Base-by-base conservation (phyloP, 345 rosid species). In the Conringia planisiliqua region DNA sequence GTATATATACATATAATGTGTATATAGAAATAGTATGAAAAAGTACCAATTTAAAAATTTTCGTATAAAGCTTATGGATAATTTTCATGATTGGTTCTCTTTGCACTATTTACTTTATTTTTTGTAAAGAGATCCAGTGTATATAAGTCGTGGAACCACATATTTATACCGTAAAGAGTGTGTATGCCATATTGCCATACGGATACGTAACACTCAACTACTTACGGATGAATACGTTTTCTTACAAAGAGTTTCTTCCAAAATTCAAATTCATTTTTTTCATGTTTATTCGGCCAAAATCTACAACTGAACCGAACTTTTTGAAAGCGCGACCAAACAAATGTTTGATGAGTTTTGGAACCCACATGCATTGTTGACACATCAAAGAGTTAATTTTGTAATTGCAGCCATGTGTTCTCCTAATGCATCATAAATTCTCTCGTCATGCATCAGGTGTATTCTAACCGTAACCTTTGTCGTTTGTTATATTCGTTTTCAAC, bases 381-480 rank as follows among this genome's bases (percentile, higher is more conserved):
- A 38, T 60, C 17, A 26, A 43, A 56, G 62, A 56, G 62, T 30
- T n/a, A 30, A 30, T 56, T 46, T 8, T 47, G 43, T 61, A 68
- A 35, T 17, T 58, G 38, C 43, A 59, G 73, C 62, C 33, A 75
- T 68, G 55, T 75, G 69, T 62, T 76, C 39, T 61, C 29, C 29
- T 68, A 52, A 68, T 61, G 40, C 70, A 75, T 75, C 79, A 62
- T 62, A 39, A 2, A 10, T 22, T 20, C 42, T 29, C 35, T 61
- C 68, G 32, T 35, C 74, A 68, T 62, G 78, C 64, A 16, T 61
- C 62, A 12, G 33, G 39, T 27, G 7, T 13, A 30, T 43, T 69
- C 27, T 69, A 70, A 76, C 75, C 71, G 71, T 70, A 70, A 33
- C 11, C 4, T 43, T 76, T 76, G 80, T 76, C 75, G 40, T 55